Evolutionary conservation across 805 yeast species (phyloP), one percentile per base, ranked within the genome.

Genomic region (Ogataea ramenticola): DNA sequence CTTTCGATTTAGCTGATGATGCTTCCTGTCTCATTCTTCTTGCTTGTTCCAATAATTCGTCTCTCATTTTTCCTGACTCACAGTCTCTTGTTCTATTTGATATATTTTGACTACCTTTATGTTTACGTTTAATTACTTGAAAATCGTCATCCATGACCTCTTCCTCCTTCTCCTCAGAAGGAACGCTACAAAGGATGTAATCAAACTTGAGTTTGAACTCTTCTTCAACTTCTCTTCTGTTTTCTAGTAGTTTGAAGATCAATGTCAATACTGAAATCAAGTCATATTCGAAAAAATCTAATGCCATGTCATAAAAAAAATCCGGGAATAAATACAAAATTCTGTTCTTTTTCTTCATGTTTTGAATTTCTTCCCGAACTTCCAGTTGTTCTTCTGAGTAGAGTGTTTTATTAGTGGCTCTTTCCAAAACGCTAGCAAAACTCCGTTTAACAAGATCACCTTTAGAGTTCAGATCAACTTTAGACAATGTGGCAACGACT

Each of bases 261-360:
- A 67, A 45, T 2, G 58, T 51, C 9, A 74, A 43, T 0, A 74
- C 74, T 40, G 57, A 64, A 17, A 50, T 49, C 1, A 68, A 47
- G 44, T 75, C 67, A 3, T 79, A 80, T n/a, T 64, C 47, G 51
- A 67, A 75, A 50, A 70, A 74, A 15, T 46, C 55, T 4, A 77
- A 40, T 12, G 71, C 68, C 14, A 60, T 52, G 19, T 57, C 48
- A 32, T 71, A 62, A 46, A 79, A 78, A 1, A 49, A 49, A 43
- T 64, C 64, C 47, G 65, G 65, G 12, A 78, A 51, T 1, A 52
- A 48, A 14, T 56, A 58, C 12, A 78, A 56, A 7, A 48, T 48
- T 0, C 56, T 49, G 50, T 73, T 72, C 10, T 63, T 51, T 11
- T 57, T 50, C 21, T 68, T 59, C 1, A 67, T 42, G 2, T 54